Base-by-base conservation (phyloP, 1,139 yeast genomes). In the Saccharomyces hybrid region DNA sequence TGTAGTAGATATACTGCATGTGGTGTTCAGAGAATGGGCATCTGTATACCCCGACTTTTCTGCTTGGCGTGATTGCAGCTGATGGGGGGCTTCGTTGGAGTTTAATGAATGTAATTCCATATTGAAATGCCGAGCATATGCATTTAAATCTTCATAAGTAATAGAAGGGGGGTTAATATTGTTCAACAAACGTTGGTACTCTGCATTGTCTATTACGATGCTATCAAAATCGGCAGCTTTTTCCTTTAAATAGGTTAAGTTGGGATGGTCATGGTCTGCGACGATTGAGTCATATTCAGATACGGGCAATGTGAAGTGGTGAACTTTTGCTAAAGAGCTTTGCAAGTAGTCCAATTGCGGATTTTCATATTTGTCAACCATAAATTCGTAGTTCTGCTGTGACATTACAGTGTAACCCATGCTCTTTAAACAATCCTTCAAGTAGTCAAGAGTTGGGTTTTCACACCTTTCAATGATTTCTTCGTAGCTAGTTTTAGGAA, bases 151-250 rank as follows among this genome's bases (percentile, higher is more conserved):
- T 19, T 27, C 41, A 28, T 14, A 34, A 34, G 41, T 34, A n/a
- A 14, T 34, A 14, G 41, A 16, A 34, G 41, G 16, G 19, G 9
- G 7, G 21, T 4, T 9, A 14, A 14, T 9, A 24, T 8, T 14
- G 21, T 48, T 48, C 24, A 42, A 16, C 52, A 56, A 12, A 8
- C 8, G 11, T 6, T 51, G 50, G 32, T 55, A 52, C 5, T 55
- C 51, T 8, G 29, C 55, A 8, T 55, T 51, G 2, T 67, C 61
- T 28, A 72, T 31, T 2, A 65, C 58, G 2, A 65, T 64, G 38
- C 67, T 56, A 14, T 68, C 70, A 9, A 61, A 55, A 7, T 24
- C 50, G 12, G 55, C 52, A 4, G 80, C 81, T 50, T 69, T 68
- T 5, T 65, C 61, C 19, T 61, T 32, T 24, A 55, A 14, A 19